These are phyloP conservation scores for Pichia nanzhaoensis DNA, from an alignment of 805 yeast species.

Conservation along the genomic window DNA sequence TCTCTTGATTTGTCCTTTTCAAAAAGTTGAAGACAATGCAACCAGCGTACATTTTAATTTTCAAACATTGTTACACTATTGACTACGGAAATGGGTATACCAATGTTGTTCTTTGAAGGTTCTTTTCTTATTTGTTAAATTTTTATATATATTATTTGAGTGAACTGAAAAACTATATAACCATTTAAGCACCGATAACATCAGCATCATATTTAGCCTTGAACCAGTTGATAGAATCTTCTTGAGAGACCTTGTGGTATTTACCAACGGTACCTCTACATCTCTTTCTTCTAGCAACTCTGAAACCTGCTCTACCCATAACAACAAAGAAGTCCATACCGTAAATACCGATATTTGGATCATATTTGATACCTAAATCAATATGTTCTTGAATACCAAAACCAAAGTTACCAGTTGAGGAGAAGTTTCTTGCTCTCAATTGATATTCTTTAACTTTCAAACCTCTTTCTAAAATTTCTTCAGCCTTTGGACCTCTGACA, in stretches of 20 bases:
- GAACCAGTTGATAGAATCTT: conserved; percentile 97
- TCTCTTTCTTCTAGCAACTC: conserved; percentile 99
- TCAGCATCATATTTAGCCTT: conserved; percentile 99
- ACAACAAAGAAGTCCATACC: conserved; percentile 99
- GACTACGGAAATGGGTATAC: too few species aligned
- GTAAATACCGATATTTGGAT: conserved; percentile 98
- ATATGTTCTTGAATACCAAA: conserved; percentile 99
- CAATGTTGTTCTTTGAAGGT: too few species aligned
- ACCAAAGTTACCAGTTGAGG: conserved; percentile 99
- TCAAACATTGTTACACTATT: too few species aligned
- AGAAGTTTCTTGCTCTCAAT: conserved; percentile 89
- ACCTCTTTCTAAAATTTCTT: conserved; percentile 99
- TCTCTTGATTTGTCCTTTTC: too few species aligned
- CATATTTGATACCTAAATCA: conserved; percentile 99
- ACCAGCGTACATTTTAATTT: too few species aligned
- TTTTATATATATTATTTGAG: neutral
- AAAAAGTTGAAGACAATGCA: too few species aligned
- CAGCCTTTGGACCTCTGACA: conserved; percentile 99
- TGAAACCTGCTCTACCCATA: conserved; percentile 98
- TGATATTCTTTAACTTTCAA: conserved; percentile 99
- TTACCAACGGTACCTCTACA: conserved; percentile 82
- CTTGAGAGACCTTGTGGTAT: conserved; percentile 86
- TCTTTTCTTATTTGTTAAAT: neutral
- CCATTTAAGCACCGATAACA: conserved; percentile 66
- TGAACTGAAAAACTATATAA: neutral